Evolutionary conservation across 495 filamentous ascomycete species (phyloP).

Genomic region (Amniculicola lignicola): DNA sequence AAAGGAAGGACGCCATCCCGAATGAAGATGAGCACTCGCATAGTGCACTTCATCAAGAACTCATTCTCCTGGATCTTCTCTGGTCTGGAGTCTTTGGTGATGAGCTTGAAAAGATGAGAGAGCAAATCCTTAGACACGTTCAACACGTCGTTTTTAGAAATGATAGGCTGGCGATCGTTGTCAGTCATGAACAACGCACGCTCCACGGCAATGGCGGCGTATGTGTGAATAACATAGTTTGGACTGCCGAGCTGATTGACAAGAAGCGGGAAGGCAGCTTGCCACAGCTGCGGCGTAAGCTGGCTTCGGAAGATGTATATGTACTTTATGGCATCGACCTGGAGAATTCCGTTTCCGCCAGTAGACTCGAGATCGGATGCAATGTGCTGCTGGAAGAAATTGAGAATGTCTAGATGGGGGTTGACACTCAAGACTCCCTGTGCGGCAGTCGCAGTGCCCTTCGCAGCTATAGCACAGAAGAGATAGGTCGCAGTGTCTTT

Average conservation of each 20-base stretch:
- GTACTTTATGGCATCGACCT: constrained; percentile 97
- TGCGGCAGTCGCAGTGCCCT: constrained; percentile 75
- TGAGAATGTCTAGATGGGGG: constrained; percentile 68
- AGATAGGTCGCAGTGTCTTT: constrained; percentile 97
- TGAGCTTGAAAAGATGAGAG: constrained; percentile 86
- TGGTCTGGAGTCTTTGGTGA: constrained; percentile 73
- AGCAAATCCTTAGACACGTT: constrained; percentile 80
- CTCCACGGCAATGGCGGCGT: constrained; percentile 92
- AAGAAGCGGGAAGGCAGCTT: constrained; percentile 78
- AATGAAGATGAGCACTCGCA: constrained; percentile 92
- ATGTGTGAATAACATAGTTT: constrained; percentile 95
- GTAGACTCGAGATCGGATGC: constrained; percentile 73
- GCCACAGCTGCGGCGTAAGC: constrained; percentile 80
- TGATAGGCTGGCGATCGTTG: constrained; percentile 67
- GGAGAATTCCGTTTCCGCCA: constrained; percentile 74
- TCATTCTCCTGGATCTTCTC: constrained; percentile 98
- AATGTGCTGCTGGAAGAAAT: constrained; percentile 89
- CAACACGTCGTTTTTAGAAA: constrained; percentile 67
- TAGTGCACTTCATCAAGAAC: constrained; percentile 96
- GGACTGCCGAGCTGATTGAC: constrained; percentile 81
- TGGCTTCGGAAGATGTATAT: constrained; percentile 93
- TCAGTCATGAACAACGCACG: constrained; percentile 78
- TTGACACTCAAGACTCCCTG: constrained; percentile 91
- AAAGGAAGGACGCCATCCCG: constrained; percentile 70
- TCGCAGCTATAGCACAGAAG: constrained; percentile 89